A percentile compares a stretch with the other conserved stretches of the same genome.
Conservation (phyloP, 2,329 filamentous ascomycete genomes). For the Lasiodiplodia sp. region DNA sequence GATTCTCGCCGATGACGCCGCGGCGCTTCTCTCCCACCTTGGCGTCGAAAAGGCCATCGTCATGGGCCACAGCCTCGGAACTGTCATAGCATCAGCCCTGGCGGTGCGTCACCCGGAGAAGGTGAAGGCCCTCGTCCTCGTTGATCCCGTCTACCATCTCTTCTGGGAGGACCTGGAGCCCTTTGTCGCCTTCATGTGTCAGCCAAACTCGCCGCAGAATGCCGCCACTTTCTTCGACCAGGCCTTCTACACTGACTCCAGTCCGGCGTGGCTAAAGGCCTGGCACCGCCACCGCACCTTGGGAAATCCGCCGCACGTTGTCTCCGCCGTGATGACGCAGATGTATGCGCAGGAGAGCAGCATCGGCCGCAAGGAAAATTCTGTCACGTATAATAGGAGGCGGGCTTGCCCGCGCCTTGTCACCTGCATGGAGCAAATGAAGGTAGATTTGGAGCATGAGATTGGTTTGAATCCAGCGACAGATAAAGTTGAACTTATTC, state of each 20-base stretch:
- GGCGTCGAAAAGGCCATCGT: conserved; percentile 21
- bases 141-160: conserved; percentile 34
- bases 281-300: conserved; percentile 33
- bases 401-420: conserved; percentile 33
- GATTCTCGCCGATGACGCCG: conserved; percentile 31
- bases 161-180: conserved; percentile 26
- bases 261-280: conserved; percentile 34
- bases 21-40: conserved; percentile 29
- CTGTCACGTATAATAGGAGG: conserved; percentile 31
- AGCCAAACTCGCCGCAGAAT: not conserved
- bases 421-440: conserved; percentile 30
- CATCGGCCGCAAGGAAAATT: conserved; percentile 31
- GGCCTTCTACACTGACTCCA: conserved; percentile 11
- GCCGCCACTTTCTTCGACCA: not conserved
- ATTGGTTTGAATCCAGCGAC: conserved; percentile 31
- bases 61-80: conserved; percentile 37
- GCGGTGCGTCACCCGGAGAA: conserved; percentile 31
- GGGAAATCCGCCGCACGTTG: conserved; percentile 33
- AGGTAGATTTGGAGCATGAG: conserved; percentile 33
- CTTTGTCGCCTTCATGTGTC: not conserved
- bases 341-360: conserved; percentile 24
- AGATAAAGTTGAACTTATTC: conserved; percentile 31
- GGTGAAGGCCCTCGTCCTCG: conserved; percentile 33
- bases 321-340: conserved; percentile 25
- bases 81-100: conserved; percentile 32